Percentiles rank a stretch among this genome's conserved stretches.
These are phyloP conservation scores for Apiotrichum porosum DNA, from an alignment of 1,284 basidiomycete genomes.

Conservation along the genomic window DNA sequence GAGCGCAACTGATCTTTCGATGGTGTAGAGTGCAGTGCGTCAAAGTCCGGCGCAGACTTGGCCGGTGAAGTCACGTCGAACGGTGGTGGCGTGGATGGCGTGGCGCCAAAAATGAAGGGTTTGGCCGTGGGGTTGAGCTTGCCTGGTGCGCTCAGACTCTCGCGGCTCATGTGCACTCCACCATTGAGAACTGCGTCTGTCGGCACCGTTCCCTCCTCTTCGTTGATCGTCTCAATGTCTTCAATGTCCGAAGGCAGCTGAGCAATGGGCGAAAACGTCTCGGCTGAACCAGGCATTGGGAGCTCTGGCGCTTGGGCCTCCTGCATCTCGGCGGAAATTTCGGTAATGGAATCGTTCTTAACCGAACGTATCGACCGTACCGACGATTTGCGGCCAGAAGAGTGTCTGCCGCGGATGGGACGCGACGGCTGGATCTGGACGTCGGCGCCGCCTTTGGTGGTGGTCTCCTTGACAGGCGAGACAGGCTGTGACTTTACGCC, in stretches of 20 bases:
- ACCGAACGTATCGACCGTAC: neutral
- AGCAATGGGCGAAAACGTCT: constrained; percentile 3
- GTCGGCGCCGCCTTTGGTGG: too few relatives aligned
- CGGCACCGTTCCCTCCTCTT: neutral
- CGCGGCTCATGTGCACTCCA: too few relatives aligned
- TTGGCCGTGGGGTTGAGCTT: constrained; percentile 8
- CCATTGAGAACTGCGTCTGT: neutral
- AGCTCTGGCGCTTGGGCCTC: neutral
- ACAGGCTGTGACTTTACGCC: neutral
- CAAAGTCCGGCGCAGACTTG: neutral
- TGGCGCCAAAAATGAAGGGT: constrained; percentile 4
- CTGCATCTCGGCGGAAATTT: neutral
- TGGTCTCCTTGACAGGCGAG: constrained; percentile 3
- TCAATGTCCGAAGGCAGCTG: constrained; percentile 6
- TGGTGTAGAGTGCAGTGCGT: neutral
- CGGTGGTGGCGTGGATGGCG: neutral
- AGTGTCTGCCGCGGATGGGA: constrained; percentile 5
- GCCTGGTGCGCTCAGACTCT: neutral
- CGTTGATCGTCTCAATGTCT: neutral
- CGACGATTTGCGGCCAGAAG: neutral
- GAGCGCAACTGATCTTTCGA: neutral
- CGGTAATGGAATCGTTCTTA: neutral
- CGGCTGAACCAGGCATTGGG: neutral
- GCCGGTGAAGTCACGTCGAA: neutral
- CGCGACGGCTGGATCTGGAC: constrained; percentile 12